Conservation (phyloP, 805 yeast genomes). For the Hanseniaspora singularis region DNA sequence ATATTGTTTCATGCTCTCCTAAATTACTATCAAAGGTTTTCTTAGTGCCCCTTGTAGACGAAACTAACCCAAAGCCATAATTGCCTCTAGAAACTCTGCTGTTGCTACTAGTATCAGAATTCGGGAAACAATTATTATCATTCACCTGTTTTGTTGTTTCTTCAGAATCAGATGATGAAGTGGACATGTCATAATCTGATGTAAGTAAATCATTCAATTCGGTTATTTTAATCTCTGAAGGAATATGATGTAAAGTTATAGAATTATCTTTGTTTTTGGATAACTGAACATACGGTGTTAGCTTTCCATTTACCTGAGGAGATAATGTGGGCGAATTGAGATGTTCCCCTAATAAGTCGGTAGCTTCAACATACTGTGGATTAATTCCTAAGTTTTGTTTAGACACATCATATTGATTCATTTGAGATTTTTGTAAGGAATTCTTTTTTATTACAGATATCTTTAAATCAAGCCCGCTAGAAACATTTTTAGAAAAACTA, state of each 20-base stretch:
- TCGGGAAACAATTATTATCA: too few relatives aligned
- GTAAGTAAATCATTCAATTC: conserved; percentile 5
- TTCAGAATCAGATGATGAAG: conserved; percentile 11
- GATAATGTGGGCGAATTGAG: not conserved
- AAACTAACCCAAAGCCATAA: conserved; percentile 24
- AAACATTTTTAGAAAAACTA: conserved; percentile 10
- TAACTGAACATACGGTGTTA: not conserved
- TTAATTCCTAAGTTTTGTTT: too few relatives aligned
- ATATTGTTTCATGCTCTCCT: conserved; percentile 21
- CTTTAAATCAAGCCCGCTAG: conserved; percentile 11
- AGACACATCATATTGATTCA: not conserved
- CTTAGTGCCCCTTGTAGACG: conserved; percentile 24
- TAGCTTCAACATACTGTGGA: not conserved
- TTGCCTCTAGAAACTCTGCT: not conserved
- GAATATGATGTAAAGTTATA: not conserved
- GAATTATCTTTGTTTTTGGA: not conserved
- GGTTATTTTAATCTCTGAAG: not conserved
- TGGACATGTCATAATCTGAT: conserved; percentile 8
- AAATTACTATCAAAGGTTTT: conserved; percentile 22
- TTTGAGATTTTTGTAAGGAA: conserved; percentile 6
- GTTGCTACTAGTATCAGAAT: not conserved
- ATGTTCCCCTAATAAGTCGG: not conserved
- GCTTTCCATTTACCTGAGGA: not conserved
- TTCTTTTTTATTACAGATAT: conserved; percentile 15
- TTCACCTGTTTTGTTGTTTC: too few relatives aligned